A percentile compares a stretch with the other conserved stretches of the same genome.
Evolutionary conservation across 2,329 filamentous ascomycete species (phyloP).

Genomic region (Fonsecaea erecta): DNA sequence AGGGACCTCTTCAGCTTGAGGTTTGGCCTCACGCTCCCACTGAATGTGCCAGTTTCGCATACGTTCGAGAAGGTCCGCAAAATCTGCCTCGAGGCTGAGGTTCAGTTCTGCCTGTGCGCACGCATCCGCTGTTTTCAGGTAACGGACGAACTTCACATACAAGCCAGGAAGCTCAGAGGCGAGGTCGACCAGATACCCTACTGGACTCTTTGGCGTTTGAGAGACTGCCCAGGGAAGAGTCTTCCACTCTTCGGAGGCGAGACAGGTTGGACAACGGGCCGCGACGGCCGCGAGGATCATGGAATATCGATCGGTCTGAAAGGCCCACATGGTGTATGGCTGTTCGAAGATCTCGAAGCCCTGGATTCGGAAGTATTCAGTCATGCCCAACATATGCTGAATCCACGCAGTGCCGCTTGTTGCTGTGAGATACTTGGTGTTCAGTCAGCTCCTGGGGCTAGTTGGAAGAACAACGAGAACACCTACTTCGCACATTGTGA

Average conservation of each 20-base stretch:
- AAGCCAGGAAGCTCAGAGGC: slow-evolving; percentile 9
- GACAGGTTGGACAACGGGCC: neutral
- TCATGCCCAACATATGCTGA: slow-evolving; percentile 1
- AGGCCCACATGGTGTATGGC: neutral
- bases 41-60: slow-evolving; percentile 6
- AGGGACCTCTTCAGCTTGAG: neutral
- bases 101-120: neutral
- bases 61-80: slow-evolving; percentile 5
- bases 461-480: neutral
- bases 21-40: slow-evolving; percentile 1
- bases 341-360: slow-evolving; percentile 4
- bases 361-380: slow-evolving; percentile 6
- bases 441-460: neutral
- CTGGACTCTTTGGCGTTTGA: neutral
- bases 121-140: neutral
- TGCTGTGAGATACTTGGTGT: slow-evolving; percentile 3
- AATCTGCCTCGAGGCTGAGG: neutral
- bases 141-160: slow-evolving; percentile 1
- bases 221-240: neutral
- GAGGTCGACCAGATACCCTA: slow-evolving; percentile 6
- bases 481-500: slow-evolving; percentile 12
- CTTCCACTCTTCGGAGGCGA: slow-evolving; percentile 2
- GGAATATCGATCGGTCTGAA: neutral
- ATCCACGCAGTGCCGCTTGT: neutral
- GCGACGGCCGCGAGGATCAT: slow-evolving; percentile 5